Base-by-base conservation (phyloP, 306 rosid genomes). In the Gastrolobium villosum region DNA sequence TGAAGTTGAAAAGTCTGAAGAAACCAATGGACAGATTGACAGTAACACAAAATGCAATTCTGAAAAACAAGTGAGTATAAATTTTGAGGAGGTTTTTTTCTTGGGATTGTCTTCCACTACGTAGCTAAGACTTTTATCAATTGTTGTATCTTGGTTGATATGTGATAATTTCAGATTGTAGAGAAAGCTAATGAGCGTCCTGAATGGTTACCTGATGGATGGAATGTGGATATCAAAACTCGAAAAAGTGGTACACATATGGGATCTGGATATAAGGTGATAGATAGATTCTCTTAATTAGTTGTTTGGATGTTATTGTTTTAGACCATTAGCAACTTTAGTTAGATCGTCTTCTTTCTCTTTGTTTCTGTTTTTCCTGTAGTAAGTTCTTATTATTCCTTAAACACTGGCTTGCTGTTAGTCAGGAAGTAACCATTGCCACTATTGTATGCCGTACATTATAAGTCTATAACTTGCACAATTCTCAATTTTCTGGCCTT, bases 171-270 rank as follows among this genome's bases (percentile, higher is more conserved):
- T 75, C 89, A 94, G 97, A 64, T 64, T 55, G 37, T 39, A 59
- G 91, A 40, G 40, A 82, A 78, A 66, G 60, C 74, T 72, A 79
- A 80, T 32, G 90, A 86, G 74, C 84, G 7, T 74, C 97, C 97
- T 28, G 87, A 87, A 60, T 94, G 98, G 98, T 92, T 94, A 80
- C 98, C 98, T 68, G 84, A 85, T 10, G 95, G 89, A 70, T 94
- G 98, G 98, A 84, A 79, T 53, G 61, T 94, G 64, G 92, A 83
- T 79, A 28, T 88, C 75, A 89, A 79, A 87, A 88, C 79, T 15
- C 91, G 98, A 55, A 82, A 90, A 74, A 88, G 95, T 88, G 98
- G 98, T 64, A 3, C 65, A 30, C 32, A 52, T 5, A 77, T 14
- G 83, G 98, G 98, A 87, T 69, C 81, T 60, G 79, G 62, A 50